phyloP scores from a whole-genome alignment of 1,284 basidiomycete genomes.

The Trametes versicolor region DNA sequence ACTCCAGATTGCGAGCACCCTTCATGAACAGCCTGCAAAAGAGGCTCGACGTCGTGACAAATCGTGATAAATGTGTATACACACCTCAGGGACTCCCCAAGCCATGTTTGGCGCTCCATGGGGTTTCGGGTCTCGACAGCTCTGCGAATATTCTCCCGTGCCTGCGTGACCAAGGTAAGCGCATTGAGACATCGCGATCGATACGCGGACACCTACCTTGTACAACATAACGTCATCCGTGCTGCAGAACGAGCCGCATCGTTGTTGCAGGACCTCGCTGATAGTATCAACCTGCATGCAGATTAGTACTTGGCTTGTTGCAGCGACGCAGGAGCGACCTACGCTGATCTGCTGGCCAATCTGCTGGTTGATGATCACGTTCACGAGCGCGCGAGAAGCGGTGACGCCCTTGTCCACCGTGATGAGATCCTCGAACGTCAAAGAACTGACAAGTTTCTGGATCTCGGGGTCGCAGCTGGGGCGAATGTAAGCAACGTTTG shows the following conservation, averaged over 20 bases:
- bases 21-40: slow-evolving; percentile 81
- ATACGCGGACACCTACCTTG: slow-evolving; percentile 72
- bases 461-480: slow-evolving; percentile 73
- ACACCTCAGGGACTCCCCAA: slow-evolving; percentile 87
- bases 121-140: slow-evolving; percentile 85
- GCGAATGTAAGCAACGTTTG: slow-evolving; percentile 9
- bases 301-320: not conserved
- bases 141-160: slow-evolving; percentile 92
- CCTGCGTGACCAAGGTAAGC: slow-evolving; percentile 55
- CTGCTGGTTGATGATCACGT: slow-evolving; percentile 96
- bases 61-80: slow-evolving; percentile 38
- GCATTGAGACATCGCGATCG: not conserved
- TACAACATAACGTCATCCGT: slow-evolving; percentile 98
- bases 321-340: slow-evolving; percentile 42
- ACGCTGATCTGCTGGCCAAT: slow-evolving; percentile 97
- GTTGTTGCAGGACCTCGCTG: slow-evolving; percentile 92
- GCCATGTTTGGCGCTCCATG: slow-evolving; percentile 76
- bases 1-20: slow-evolving; percentile 85
- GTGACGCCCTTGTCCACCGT: slow-evolving; percentile 85
- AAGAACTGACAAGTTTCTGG: slow-evolving; percentile 70
- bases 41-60: slow-evolving; percentile 4
- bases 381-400: slow-evolving; percentile 89
- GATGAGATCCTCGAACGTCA: slow-evolving; percentile 89
- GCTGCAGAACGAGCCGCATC: slow-evolving; percentile 97
- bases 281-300: slow-evolving; percentile 89